A percentile compares a stretch with the other conserved stretches of the same genome.
phyloP scores from a whole-genome alignment of 1,284 basidiomycete species.

The Veloboletus limbatus region DNA sequence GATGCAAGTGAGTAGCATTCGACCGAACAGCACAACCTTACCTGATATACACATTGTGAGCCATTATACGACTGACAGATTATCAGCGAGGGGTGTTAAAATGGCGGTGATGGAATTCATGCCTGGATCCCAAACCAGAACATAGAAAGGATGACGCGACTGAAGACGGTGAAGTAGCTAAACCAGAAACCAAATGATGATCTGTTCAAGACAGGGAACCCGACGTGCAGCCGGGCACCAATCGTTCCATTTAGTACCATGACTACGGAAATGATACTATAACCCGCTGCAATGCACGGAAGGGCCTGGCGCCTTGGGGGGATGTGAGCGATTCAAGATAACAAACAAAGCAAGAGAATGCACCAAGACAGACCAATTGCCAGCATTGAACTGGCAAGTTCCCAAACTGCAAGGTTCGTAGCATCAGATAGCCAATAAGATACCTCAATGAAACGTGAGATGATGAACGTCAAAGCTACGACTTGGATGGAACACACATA shows the following conservation, averaged over 20 bases:
- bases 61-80: conserved; percentile 25
- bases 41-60: conserved; percentile 34
- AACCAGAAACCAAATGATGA: conserved; percentile 67
- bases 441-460: conserved; percentile 19
- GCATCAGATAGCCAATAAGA: conserved; percentile 41
- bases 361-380: conserved; percentile 54
- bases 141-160: conserved; percentile 57
- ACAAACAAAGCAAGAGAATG: conserved; percentile 2
- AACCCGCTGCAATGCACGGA: conserved; percentile 49
- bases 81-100: no score
- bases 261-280: conserved; percentile 42
- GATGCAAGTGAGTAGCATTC: neutral
- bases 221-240: conserved; percentile 59
- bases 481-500: conserved; percentile 28
- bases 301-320: conserved; percentile 45
- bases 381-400: conserved; percentile 49
- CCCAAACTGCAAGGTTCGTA: conserved; percentile 44
- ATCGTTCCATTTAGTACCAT: conserved; percentile 56
- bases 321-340: no score
- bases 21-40: neutral
- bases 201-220: conserved; percentile 61
- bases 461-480: neutral
- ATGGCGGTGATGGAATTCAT: no score
- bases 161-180: conserved; percentile 60
- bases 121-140: conserved; percentile 62